Base-by-base conservation (phyloP, 805 yeast species). In the Candida nanaspora region DNA sequence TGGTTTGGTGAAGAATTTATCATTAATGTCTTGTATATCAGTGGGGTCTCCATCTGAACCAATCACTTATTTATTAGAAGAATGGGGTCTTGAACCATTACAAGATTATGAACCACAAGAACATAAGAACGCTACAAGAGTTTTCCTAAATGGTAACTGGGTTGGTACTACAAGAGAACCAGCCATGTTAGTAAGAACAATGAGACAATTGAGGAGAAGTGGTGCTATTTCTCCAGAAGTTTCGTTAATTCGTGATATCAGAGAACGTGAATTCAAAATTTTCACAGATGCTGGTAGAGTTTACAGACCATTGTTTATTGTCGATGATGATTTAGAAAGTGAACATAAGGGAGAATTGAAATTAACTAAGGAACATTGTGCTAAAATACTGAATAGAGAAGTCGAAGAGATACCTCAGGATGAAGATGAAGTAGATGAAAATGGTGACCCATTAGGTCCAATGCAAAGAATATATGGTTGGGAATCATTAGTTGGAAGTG, bases 241-340 rank as follows among this genome's bases (percentile, higher is more conserved):
- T 41, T 87, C 97, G 18, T 86, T 93, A 59, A 88, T 93, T 49
- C 82, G 98, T 65, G 97, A 93, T 67, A 89, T 93, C 56, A 79
- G 98, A 64, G 98, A 93, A 63, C 86, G 83, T 62, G 98, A 93
- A 63, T 85, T 93, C 66, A 85, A 87, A 62, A 87, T 93, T 40
- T 88, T 89, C 66, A 93, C 98, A 6, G 98, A 93, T 68, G 98
- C 98, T 15, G 98, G 98, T 50, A 82, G 98, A 66, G 97, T 93
- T 39, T 91, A 89, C 69, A 82, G 98, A 65, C 98, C 98, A 31
- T 70, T 93, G 58, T 93, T 93, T 57, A 76, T 93, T 54, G 98
- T 93, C 34, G 89, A 85, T 51, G 95, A 91, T 50, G 88, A 84
- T 55, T 77, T 77, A 42, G 80, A 77, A 38, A 72, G 82, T 37